Percentiles rank a stretch among this genome's conserved stretches.
phyloP scores from a whole-genome alignment of 257 asterid species.

The Nicotiana tabacum region DNA sequence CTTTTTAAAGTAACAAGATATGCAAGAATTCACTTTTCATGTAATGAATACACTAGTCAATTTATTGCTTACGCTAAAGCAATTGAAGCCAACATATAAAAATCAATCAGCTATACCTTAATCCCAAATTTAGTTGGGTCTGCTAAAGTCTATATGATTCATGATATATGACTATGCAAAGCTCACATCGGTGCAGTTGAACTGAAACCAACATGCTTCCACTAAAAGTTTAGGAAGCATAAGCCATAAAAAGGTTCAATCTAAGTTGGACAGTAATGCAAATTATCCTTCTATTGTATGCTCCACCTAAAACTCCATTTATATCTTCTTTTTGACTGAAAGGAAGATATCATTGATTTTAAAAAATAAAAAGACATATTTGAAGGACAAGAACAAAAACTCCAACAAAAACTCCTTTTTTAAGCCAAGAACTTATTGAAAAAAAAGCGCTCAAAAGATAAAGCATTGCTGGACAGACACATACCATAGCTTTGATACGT shows the following conservation, averaged over 20 bases:
- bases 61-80: not conserved
- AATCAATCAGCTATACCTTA: not conserved
- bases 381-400: not conserved
- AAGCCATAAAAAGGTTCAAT: not conserved
- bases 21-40: not conserved
- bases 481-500: constrained; percentile 75
- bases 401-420: not conserved
- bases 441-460: not conserved
- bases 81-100: not conserved
- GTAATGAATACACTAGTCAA: not conserved
- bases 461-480: constrained; percentile 16
- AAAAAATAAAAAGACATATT: not conserved
- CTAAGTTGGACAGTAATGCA: constrained; percentile 3
- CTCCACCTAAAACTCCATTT: not conserved
- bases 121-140: not conserved
- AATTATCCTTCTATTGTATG: not conserved
- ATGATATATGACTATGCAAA: not conserved
- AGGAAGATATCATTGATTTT: not conserved
- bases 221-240: not conserved
- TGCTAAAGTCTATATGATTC: not conserved
- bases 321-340: not conserved
- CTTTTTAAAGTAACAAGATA: not conserved
- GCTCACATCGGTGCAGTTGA: not conserved
- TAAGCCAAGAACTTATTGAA: not conserved
- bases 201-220: constrained; percentile 1